Evolutionary conservation across 2,329 filamentous ascomycete genomes (phyloP), one percentile per base, ranked within the genome.

Genomic region (Pyrenochaeta sp.): DNA sequence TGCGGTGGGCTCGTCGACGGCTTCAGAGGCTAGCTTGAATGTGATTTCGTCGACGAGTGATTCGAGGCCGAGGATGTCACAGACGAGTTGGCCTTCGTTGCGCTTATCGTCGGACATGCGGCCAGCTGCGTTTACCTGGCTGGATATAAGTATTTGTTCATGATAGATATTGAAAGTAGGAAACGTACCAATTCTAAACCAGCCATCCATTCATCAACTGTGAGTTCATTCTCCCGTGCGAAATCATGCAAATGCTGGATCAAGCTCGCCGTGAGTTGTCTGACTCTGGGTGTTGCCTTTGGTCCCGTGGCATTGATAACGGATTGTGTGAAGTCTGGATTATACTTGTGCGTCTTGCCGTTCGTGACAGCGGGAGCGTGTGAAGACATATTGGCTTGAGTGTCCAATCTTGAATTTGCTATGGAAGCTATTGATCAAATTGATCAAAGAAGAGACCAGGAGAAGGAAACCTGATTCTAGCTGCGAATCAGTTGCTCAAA

Each of bases 221-320:
- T 89, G 36, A 91, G 81, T 72, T 91, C 87, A 60, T 89, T 83
- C 62, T 91, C 88, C 44, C 88, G 82, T 46, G 84, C 81, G 68
- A 90, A 91, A 71, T 90, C 87, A 75, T 92, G 88, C 42, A 92
- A 77, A 74, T 91, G 87, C 41, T 75, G 77, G 69, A 90, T 84
- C 56, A 90, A 72, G 21, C 82, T 77, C 41, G 77, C 72, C 50
- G 90, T 75, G 57, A 91, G 77, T 57, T 83, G 75, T 46, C 85
- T 79, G 58, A 85, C 79, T 44, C 88, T 79, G 41, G 86, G 82
- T 29, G 79, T 75, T 10, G 84, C 84, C 60, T 88, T 84, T 53
- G 86, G 84, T 32, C 86, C 84, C 76, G 89, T 90, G 55, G 85
- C 80, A 53, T 88, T 81, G 66, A 91, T 78, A 69, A 90, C 86